phyloP scores from a whole-genome alignment of 1,139 yeast genomes.

The Cylindricascospora bacillispora region DNA sequence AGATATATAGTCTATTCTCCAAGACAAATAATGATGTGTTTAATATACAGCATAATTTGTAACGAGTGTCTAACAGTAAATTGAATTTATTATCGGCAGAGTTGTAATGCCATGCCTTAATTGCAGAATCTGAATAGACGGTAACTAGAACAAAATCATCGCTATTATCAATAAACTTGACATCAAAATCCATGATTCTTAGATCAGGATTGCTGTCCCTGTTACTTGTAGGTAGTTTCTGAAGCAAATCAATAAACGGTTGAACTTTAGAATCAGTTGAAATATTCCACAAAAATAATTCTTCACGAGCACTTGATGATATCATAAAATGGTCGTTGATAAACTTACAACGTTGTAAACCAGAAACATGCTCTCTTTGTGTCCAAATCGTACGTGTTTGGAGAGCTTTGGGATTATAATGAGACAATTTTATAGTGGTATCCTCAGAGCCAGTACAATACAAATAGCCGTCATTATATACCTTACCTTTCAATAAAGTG shows the following conservation, averaged over 20 bases:
- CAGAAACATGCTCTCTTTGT: conserved; percentile 74
- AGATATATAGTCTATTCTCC: conserved; percentile 26
- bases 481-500: conserved; percentile 31
- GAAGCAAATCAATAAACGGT: conserved; percentile 35
- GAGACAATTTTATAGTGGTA: conserved; percentile 53
- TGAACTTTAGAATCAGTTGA: conserved; percentile 23
- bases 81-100: conserved; percentile 29
- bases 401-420: conserved; percentile 31
- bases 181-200: conserved; percentile 75
- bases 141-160: conserved; percentile 40
- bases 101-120: conserved; percentile 52
- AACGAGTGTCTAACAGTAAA: conserved; percentile 36
- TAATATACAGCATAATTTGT: conserved; percentile 66
- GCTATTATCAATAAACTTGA: conserved; percentile 25
- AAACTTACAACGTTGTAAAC: conserved; percentile 65
- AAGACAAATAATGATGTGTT: conserved; percentile 38
- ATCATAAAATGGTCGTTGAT: conserved; percentile 40
- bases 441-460: conserved; percentile 83
- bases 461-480: conserved; percentile 22
- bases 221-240: conserved; percentile 35
- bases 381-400: conserved; percentile 40
- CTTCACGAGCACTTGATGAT: conserved; percentile 83
- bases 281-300: conserved; percentile 67
- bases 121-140: conserved; percentile 75
- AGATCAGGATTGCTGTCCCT: conserved; percentile 59